phyloP scores from a whole-genome alignment of 352 stramenopile species.

The Globisporangium spiculum region DNA sequence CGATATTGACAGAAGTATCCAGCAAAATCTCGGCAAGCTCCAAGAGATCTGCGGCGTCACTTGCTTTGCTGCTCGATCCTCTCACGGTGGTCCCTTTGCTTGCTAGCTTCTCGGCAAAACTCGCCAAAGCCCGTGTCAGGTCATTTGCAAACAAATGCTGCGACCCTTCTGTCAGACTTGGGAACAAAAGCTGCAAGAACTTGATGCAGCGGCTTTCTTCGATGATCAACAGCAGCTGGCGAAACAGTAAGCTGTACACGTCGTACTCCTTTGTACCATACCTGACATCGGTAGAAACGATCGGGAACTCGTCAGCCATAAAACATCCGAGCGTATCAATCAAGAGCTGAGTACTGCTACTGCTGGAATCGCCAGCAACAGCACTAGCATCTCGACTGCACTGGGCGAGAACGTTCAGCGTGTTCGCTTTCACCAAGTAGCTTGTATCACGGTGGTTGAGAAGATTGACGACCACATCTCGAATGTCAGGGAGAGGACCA shows the following conservation, averaged over 20 bases:
- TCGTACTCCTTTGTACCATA: slow-evolving; percentile 63
- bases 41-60: slow-evolving; percentile 20
- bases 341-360: slow-evolving; percentile 17
- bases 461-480: slow-evolving; percentile 28
- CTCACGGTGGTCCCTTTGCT: slow-evolving; percentile 4
- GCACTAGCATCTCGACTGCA: slow-evolving; percentile 26
- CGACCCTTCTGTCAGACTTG: slow-evolving; percentile 60
- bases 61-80: slow-evolving; percentile 7
- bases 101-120: slow-evolving; percentile 28
- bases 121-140: slow-evolving; percentile 44
- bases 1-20: slow-evolving; percentile 31
- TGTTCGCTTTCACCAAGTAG: slow-evolving; percentile 62
- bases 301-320: slow-evolving; percentile 73
- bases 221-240: slow-evolving; percentile 48
- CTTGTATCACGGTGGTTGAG: slow-evolving; percentile 35
- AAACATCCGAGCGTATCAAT: slow-evolving; percentile 43
- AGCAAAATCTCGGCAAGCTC: slow-evolving; percentile 42
- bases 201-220: slow-evolving; percentile 43
- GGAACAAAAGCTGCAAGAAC: slow-evolving; percentile 53
- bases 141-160: slow-evolving; percentile 52
- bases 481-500: slow-evolving; percentile 41
- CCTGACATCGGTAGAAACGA: slow-evolving; percentile 67
- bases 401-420: slow-evolving; percentile 39
- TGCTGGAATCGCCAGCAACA: not conserved
- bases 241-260: slow-evolving; percentile 53